Evolutionary conservation across 1,139 yeast genomes (phyloP).

Genomic region (Hyphopichia fennica): DNA sequence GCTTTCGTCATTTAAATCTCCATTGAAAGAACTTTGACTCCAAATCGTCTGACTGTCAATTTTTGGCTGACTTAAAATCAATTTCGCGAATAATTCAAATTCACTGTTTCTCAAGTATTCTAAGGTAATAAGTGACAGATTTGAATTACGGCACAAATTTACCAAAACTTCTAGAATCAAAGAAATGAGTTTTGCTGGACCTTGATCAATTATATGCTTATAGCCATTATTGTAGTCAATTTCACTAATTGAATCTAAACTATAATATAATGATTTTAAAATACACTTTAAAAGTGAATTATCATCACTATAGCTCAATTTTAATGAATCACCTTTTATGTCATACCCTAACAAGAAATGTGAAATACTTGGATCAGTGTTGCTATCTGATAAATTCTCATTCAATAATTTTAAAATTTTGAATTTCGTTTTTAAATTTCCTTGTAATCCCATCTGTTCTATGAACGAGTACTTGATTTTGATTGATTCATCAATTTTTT

Average conservation of each 20-base stretch:
- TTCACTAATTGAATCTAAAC: conserved; percentile 43
- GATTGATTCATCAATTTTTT: conserved; percentile 68
- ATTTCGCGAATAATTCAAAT: conserved; percentile 48
- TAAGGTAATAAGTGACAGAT: conserved; percentile 54
- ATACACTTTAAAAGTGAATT: conserved; percentile 59
- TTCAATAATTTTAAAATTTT: conserved; percentile 60
- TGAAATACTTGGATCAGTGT: conserved; percentile 53
- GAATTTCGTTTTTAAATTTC: conserved; percentile 50
- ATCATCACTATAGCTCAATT: conserved; percentile 13
- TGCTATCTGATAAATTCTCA: conserved; percentile 40
- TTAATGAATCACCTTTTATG: conserved; percentile 32
- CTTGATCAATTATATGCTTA: conserved; percentile 42
- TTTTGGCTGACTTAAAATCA: conserved; percentile 56
- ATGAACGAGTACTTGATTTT: conserved; percentile 75
- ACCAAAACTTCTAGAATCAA: conserved; percentile 60
- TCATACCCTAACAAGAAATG: conserved; percentile 78
- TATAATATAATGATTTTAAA: conserved; percentile 46
- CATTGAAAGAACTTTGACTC: conserved; percentile 49
- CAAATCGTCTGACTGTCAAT: conserved; percentile 51
- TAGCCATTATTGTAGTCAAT: conserved; percentile 38
- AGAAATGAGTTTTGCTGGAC: conserved; percentile 59
- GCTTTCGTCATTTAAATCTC: conserved; percentile 28
- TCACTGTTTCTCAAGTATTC: conserved; percentile 49
- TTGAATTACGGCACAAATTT: conserved; percentile 55
- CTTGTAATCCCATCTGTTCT: conserved; percentile 52